Percentiles rank a stretch among this genome's conserved stretches.
These are phyloP conservation scores for Exophiala oligosperma DNA, from an alignment of 2,329 filamentous ascomycete species.

Conservation along the genomic window DNA sequence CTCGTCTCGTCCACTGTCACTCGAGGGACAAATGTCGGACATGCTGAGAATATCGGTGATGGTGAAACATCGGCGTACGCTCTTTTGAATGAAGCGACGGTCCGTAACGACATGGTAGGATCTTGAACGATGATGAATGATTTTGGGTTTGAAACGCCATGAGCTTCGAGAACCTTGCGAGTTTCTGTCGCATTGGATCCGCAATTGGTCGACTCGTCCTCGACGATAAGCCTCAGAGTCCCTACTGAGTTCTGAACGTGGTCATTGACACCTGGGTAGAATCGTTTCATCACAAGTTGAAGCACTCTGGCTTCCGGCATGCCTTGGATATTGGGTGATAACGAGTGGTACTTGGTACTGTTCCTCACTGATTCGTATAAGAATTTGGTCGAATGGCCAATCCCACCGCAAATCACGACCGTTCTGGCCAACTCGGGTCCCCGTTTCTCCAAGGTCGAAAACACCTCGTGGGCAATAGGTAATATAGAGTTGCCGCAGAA, in stretches of 20 bases:
- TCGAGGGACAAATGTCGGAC: conserved; percentile 36
- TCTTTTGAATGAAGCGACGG: conserved; percentile 44
- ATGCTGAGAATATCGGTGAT: conserved; percentile 32
- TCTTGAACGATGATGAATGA: conserved; percentile 45
- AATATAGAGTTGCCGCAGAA: conserved; percentile 44
- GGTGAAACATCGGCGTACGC: conserved; percentile 32
- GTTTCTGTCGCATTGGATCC: conserved; percentile 45
- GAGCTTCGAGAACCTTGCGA: conserved; percentile 36
- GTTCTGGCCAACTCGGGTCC: conserved; percentile 34
- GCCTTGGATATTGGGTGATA: conserved; percentile 34
- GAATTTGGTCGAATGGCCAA: conserved; percentile 47
- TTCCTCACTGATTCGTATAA: conserved; percentile 43
- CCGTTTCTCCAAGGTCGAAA: conserved; percentile 33
- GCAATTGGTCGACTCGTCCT: conserved; percentile 49
- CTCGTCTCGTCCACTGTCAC: not conserved
- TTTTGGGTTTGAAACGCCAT: conserved; percentile 26
- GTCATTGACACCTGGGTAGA: conserved; percentile 24
- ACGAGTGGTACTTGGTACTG: conserved; percentile 32
- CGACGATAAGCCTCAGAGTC: conserved; percentile 39
- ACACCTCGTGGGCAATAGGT: conserved; percentile 37
- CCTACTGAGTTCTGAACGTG: conserved; percentile 22
- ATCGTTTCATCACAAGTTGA: conserved; percentile 35
- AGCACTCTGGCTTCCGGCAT: conserved; percentile 44
- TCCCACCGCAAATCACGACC: conserved; percentile 46
- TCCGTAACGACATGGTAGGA: conserved; percentile 48